Base-by-base conservation (phyloP, 306 rosid genomes). In the Glycine soja region DNA sequence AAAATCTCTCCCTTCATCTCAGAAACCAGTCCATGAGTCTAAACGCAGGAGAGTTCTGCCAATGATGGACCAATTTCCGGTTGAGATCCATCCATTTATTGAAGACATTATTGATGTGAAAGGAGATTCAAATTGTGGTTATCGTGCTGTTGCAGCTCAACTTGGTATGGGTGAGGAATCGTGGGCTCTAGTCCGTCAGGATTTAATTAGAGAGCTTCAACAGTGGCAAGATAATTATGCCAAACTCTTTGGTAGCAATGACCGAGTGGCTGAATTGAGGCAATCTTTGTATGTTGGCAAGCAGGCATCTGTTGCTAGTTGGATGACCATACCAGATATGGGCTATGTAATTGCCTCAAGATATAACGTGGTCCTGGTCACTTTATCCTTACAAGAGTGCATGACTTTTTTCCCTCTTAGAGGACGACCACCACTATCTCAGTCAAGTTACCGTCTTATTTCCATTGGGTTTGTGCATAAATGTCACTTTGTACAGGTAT, bases 141-240 rank as follows among this genome's bases (percentile, higher is more conserved):
- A 63, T 3, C 70, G 47, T 3, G 70, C 11, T 5, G 70, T 63
- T 63, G 70, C 70, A 34, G 46, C 70, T 32, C 70, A 63, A 13
- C 70, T 63, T 36, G 70, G 70, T 63, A 63, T 63, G 70, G 70
- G 70, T 63, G 70, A 63, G 70, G 70, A 63, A 63, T 63, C 70
- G 0, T 63, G 70, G 70, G 70, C 70, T 63, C 43, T 63, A 63
- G 70, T 63, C 3, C 70, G 70, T 63, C 70, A 63, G 19, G 70
- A 63, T 63, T 63, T 63, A 15, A 63, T 63, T 6, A 63, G 70
- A 63, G 70, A 63, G 70, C 46, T 63, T 63, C 70, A 63, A 34
- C 70, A 63, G 19, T 63, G 70, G 70, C 70, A 63, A 12, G 46
- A 63, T 63, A 14, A 6, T 34, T 63, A 63, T 0, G 18, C 46